Evolutionary conservation across 2,329 filamentous ascomycete species (phyloP).

Genomic region (Zymoseptoria pseudotritici): DNA sequence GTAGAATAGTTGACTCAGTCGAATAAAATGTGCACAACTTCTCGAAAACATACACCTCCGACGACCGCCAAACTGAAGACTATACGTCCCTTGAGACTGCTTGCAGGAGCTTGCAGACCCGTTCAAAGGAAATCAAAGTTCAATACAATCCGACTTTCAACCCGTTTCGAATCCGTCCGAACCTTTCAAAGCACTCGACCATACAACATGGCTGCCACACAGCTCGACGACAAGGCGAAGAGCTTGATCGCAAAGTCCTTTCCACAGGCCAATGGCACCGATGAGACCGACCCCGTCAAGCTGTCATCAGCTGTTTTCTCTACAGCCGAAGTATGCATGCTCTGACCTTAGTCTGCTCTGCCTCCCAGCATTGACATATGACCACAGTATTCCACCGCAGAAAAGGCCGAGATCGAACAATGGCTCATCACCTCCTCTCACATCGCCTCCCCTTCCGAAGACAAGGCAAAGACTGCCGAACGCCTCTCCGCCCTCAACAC

Average conservation of each 20-base stretch:
- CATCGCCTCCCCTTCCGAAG: conserved; percentile 54
- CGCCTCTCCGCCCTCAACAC: conserved; percentile 75
- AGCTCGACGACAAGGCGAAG: conserved; percentile 27
- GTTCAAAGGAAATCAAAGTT: background rate
- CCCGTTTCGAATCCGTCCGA: background rate
- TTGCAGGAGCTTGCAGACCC: conserved; percentile 15
- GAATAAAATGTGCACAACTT: background rate
- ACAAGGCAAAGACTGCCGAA: conserved; percentile 49
- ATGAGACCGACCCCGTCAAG: conserved; percentile 27
- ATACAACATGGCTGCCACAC: conserved; percentile 24
- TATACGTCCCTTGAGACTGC: conserved; percentile 13
- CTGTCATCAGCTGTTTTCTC: conserved; percentile 29
- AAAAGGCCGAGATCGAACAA: conserved; percentile 81
- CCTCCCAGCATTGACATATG: background rate
- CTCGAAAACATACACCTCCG: background rate
- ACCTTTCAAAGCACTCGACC: conserved; percentile 3
- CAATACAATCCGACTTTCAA: background rate
- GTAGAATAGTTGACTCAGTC: background rate
- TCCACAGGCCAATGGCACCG: conserved; percentile 25
- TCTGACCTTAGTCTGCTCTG: background rate
- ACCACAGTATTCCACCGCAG: conserved; percentile 61
- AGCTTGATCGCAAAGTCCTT: conserved; percentile 29
- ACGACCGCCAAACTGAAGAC: conserved; percentile 22
- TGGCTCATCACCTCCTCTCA: conserved; percentile 75
- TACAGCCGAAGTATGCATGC: conserved; percentile 21